A percentile compares a stretch with the other conserved stretches of the same genome.
phyloP scores from a whole-genome alignment of 1,139 yeast species.

The Geotrichum candidum region DNA sequence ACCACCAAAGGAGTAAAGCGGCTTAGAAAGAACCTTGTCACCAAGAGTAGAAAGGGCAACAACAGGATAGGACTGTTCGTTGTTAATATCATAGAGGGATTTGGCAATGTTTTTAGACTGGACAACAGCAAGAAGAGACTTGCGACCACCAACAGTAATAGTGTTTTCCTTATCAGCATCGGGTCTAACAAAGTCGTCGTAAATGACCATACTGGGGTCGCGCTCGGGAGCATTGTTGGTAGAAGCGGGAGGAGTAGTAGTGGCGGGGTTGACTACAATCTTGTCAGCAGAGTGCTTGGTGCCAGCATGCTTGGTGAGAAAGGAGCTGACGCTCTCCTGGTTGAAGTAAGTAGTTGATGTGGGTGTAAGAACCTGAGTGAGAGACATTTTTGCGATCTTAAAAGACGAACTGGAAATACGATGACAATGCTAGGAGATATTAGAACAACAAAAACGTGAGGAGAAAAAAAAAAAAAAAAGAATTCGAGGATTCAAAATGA shows the following conservation, averaged over 20 bases:
- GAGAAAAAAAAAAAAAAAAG: neutral
- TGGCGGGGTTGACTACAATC: neutral
- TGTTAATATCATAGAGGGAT: conserved; percentile 45
- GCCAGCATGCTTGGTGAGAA: conserved; percentile 2
- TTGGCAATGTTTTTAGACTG: conserved; percentile 75
- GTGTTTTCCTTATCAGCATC: conserved; percentile 7
- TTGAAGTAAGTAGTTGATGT: neutral
- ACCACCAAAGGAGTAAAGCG: conserved; percentile 92
- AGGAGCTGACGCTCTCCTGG: conserved; percentile 5
- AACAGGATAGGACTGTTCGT: conserved; percentile 61
- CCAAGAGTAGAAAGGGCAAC: conserved; percentile 82
- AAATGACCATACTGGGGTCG: conserved; percentile 16
- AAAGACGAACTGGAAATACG: neutral
- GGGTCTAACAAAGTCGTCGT: conserved; percentile 14
- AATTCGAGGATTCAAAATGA: neutral
- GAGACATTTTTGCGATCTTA: neutral
- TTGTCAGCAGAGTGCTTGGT: neutral
- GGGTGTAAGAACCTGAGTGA: conserved; percentile 7
- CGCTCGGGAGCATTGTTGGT: conserved; percentile 13
- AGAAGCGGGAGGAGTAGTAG: neutral
- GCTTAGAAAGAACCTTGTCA: conserved; percentile 77
- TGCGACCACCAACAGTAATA: conserved; percentile 71
- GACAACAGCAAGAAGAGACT: conserved; percentile 76
- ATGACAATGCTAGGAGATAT: neutral
- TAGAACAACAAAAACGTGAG: neutral